These are phyloP conservation scores for Populus davidiana DNA, from an alignment of 345 rosid species.

Conservation along the genomic window DNA sequence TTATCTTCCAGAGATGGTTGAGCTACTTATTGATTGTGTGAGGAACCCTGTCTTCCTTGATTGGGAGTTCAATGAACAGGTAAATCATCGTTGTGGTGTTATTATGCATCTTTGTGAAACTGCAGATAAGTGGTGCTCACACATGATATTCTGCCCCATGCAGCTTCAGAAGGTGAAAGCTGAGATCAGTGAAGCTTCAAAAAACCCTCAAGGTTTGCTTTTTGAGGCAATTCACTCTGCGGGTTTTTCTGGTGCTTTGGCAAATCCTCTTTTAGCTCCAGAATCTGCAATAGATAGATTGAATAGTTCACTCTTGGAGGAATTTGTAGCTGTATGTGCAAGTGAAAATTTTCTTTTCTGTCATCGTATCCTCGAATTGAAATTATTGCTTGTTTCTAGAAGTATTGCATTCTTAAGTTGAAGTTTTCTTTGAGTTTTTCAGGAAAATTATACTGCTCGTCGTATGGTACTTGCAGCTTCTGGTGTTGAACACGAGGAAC, in stretches of 20 bases:
- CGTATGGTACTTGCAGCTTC: constrained; percentile 82
- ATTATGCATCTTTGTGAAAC: neutral
- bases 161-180: constrained; percentile 73
- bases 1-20: constrained; percentile 86
- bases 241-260: constrained; percentile 79
- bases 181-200: constrained; percentile 59
- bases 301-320: constrained; percentile 54
- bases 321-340: constrained; percentile 66
- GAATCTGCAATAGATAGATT: constrained; percentile 65
- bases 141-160: neutral
- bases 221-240: constrained; percentile 86
- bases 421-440: constrained; percentile 21
- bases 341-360: neutral
- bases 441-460: constrained; percentile 83
- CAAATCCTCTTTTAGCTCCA: constrained; percentile 81
- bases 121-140: neutral
- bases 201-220: constrained; percentile 70
- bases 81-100: constrained; percentile 9
- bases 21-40: constrained; percentile 78
- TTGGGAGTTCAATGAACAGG: constrained; percentile 91
- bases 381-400: neutral
- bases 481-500: constrained; percentile 78
- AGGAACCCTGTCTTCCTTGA: constrained; percentile 90
- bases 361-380: neutral
- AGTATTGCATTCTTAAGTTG: neutral